phyloP scores from a whole-genome alignment of 2,329 filamentous ascomycete genomes.

The Taxawa tesnikishii region DNA sequence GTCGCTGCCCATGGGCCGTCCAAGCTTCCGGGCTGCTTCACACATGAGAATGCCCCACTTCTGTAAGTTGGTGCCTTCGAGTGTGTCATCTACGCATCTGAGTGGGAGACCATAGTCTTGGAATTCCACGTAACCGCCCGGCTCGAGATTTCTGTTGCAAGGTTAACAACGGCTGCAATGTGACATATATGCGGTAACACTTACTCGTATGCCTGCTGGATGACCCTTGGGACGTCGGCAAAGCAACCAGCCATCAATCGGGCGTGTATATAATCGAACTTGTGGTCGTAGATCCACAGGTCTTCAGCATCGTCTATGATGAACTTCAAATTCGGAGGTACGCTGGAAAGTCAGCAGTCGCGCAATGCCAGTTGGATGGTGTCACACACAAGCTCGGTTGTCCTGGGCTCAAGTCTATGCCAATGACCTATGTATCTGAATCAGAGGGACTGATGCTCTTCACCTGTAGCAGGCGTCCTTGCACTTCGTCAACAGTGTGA shows the following conservation, averaged over 20 bases:
- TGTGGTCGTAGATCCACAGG: constrained; percentile 42
- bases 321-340: constrained; percentile 50
- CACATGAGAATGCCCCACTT: constrained; percentile 23
- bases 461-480: not conserved
- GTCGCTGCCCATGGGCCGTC: constrained; percentile 28
- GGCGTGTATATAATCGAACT: constrained; percentile 46
- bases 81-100: constrained; percentile 24
- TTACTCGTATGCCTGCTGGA: constrained; percentile 35
- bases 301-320: constrained; percentile 51
- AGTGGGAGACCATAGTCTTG: constrained; percentile 33
- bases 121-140: constrained; percentile 39
- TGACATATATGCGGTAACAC: too few relatives aligned
- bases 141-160: constrained; percentile 27
- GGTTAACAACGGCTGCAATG: too few relatives aligned
- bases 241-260: constrained; percentile 39
- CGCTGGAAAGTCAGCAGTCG: constrained; percentile 18
- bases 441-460: too few relatives aligned
- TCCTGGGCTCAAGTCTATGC: constrained; percentile 37
- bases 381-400: constrained; percentile 29
- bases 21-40: constrained; percentile 25
- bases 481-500: not conserved
- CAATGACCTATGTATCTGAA: constrained; percentile 19
- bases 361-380: not conserved
- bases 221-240: constrained; percentile 38
- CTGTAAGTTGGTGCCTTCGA: constrained; percentile 18